Base-by-base conservation (phyloP, 768 basidiomycete species). In the Tulasnella calospora region DNA sequence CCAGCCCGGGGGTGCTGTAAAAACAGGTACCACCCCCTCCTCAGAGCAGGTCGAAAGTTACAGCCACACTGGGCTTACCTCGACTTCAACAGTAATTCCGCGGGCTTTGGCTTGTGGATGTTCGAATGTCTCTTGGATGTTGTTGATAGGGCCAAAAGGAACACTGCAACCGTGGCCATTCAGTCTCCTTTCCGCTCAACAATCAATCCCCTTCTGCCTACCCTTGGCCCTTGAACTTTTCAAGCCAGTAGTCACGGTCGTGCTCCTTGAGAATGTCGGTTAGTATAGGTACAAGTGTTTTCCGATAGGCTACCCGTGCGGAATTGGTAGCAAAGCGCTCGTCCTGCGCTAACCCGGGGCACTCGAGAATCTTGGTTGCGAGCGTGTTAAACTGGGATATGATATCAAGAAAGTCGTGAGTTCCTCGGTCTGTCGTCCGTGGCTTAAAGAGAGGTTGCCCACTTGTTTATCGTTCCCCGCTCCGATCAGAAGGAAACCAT, bases 111-210 rank as follows among this genome's bases (percentile, higher is more conserved):
- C 94, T 86, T 94, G 88, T 9, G 95, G 94, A 84, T 98, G 96
- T 44, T 90, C 89, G 82, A 98, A 98, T 3, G 96, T 95, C 84
- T 95, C 90, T 79, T 88, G 83, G 79, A 98, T 94, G 81, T 94
- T 92, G 83, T 98, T 98, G 86, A 98, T 97, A 23, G 96, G 96
- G 40, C 93, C 94, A 84, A 92, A 92, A 9, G 94, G 94, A 35
- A 95, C 90, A 15, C 92, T 94, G 80, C 21, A 33, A 76, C 21
- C 12, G 23, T 23, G 23, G 17, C 70, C 27, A 67, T 5, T 33
- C 4, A 75, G 23, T 10, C 27, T 15, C 35, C 13, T 8, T 36
- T 35, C 30, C 12, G 15, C 75, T 79, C 36, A 6, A 36, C 21
- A 2, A 27, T 12, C 30, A 47, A 35, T 27, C 74, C 21, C 55